Percentiles rank a stretch among this genome's conserved stretches.
Conservation (phyloP, 805 yeast species). For the Candida insectorum region DNA sequence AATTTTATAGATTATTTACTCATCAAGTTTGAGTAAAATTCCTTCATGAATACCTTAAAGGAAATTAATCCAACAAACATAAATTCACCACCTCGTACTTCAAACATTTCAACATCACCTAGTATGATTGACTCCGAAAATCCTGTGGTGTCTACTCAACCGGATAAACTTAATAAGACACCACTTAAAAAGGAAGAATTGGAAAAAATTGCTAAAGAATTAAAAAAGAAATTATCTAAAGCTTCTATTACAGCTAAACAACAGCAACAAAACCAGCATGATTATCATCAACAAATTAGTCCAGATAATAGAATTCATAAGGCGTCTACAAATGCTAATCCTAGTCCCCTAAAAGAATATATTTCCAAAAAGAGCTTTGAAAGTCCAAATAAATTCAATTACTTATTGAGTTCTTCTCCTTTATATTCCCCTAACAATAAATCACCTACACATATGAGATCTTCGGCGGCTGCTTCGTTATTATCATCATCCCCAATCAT, state of each 20-base stretch:
- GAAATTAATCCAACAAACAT: too few relatives aligned
- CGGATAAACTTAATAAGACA: slow-evolving; percentile 18
- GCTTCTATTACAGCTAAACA: slow-evolving; percentile 46
- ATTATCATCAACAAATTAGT: neutral
- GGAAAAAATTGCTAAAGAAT: slow-evolving; percentile 41
- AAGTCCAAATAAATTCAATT: slow-evolving; percentile 16
- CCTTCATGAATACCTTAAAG: too few relatives aligned
- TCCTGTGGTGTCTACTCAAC: neutral
- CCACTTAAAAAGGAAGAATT: slow-evolving; percentile 42
- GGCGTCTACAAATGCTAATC: slow-evolving; percentile 6
- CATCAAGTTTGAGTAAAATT: too few relatives aligned
- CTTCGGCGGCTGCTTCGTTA: slow-evolving; percentile 32
- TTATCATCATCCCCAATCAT: slow-evolving; percentile 23
- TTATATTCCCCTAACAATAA: slow-evolving; percentile 38
- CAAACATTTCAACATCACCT: too few relatives aligned
- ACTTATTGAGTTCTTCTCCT: slow-evolving; percentile 25
- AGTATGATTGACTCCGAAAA: neutral
- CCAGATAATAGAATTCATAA: slow-evolving; percentile 5
- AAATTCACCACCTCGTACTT: too few relatives aligned
- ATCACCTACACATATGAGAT: slow-evolving; percentile 38
- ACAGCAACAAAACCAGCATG: slow-evolving; percentile 8
- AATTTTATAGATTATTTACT: too few relatives aligned
- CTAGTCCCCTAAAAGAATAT: slow-evolving; percentile 27
- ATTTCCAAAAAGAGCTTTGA: slow-evolving; percentile 20
- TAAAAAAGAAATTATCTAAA: slow-evolving; percentile 37